phyloP scores from a whole-genome alignment of 768 basidiomycete species.

The Mycena pura region DNA sequence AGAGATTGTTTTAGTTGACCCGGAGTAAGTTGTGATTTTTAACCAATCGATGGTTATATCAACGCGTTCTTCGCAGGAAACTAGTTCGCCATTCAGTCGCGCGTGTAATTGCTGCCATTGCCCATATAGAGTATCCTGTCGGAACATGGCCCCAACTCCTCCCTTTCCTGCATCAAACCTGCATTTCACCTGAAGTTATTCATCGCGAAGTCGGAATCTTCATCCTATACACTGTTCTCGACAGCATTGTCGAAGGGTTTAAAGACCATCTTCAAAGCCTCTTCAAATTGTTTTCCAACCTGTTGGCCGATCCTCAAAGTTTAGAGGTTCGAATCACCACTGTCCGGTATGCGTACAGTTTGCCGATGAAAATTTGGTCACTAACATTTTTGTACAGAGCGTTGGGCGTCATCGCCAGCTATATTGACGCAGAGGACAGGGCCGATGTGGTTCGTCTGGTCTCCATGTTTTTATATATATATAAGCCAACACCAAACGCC shows the following conservation, averaged over 20 bases:
- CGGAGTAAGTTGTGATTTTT: conserved; percentile 59
- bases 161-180: conserved; percentile 84
- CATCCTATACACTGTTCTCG: conserved; percentile 90
- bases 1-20: conserved; percentile 76
- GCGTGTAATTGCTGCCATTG: conserved; percentile 92
- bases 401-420: conserved; percentile 93
- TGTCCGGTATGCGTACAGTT: conserved; percentile 59
- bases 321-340: conserved; percentile 91
- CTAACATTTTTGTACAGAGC: conserved; percentile 52
- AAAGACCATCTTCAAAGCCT: conserved; percentile 75
- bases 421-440: conserved; percentile 89
- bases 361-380: background rate
- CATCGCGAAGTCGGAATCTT: conserved; percentile 94
- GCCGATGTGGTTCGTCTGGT: conserved; percentile 73
- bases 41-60: conserved; percentile 16
- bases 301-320: conserved; percentile 85
- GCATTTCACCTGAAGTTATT: conserved; percentile 65
- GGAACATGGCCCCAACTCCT: conserved; percentile 88
- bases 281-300: conserved; percentile 77
- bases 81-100: conserved; percentile 93
- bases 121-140: conserved; percentile 81
- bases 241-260: conserved; percentile 90
- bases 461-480: too few species aligned
- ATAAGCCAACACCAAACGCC: too few species aligned
- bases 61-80: conserved; percentile 55